A percentile compares a stretch with the other conserved stretches of the same genome.
Evolutionary conservation across 768 basidiomycete species (phyloP).

Genomic region (Rhodotorula paludigena): DNA sequence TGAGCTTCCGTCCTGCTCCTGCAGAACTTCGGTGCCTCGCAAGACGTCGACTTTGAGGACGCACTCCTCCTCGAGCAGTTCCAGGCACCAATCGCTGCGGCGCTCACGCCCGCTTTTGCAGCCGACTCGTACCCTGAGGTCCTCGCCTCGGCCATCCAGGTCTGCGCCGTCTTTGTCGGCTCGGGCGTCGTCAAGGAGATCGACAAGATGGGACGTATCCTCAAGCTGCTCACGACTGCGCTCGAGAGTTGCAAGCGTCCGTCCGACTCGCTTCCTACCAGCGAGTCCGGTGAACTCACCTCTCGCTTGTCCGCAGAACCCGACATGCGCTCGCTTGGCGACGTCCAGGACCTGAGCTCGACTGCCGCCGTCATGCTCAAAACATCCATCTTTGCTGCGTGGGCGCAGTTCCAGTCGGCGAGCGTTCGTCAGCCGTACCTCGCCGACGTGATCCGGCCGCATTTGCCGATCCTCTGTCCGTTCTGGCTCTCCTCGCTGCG

Average conservation of each 20-base stretch:
- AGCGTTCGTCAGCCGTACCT: constrained; percentile 70
- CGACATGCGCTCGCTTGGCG: constrained; percentile 77
- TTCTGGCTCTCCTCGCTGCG: constrained; percentile 84
- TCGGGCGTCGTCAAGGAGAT: constrained; percentile 91
- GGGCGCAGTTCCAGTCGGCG: constrained; percentile 86
- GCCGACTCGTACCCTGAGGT: constrained; percentile 94
- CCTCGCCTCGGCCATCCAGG: constrained; percentile 80
- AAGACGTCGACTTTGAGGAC: constrained; percentile 89
- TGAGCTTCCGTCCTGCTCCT: neutral
- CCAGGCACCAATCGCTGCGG: constrained; percentile 96
- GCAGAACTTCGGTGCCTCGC: constrained; percentile 76
- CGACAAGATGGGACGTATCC: constrained; percentile 82
- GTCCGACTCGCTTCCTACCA: constrained; percentile 18
- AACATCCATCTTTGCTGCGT: constrained; percentile 85
- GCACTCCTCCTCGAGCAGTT: constrained; percentile 88
- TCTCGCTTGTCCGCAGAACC: constrained; percentile 56
- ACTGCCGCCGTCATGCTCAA: constrained; percentile 93
- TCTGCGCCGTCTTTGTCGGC: constrained; percentile 91
- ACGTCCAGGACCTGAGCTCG: constrained; percentile 77
- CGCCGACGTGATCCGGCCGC: constrained; percentile 71
- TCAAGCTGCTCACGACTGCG: constrained; percentile 79
- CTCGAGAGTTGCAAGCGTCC: constrained; percentile 84
- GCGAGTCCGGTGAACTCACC: neutral
- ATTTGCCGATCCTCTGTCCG: constrained; percentile 65
- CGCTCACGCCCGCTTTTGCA: constrained; percentile 91